Conservation (phyloP, 306 rosid species). For the Spatholobus suberectus region DNA sequence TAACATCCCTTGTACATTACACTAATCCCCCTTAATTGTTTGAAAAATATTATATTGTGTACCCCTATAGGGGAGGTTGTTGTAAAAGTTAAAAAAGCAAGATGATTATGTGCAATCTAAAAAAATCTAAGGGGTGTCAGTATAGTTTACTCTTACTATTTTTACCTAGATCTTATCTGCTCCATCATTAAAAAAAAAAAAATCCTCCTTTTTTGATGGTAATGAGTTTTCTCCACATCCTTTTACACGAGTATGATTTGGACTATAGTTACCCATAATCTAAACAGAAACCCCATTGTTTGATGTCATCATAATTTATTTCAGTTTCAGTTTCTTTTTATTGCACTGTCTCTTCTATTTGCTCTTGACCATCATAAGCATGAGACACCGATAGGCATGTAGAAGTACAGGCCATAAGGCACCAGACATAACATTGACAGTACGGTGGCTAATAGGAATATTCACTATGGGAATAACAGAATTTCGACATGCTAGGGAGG, state of each 20-base stretch:
- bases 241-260: background rate
- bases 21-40: too few relatives aligned
- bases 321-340: background rate
- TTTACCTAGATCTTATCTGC: background rate
- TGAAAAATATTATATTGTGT: too few relatives aligned
- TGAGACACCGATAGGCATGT: background rate
- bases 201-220: background rate
- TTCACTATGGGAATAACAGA: background rate
- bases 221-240: background rate
- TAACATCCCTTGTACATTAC: too few relatives aligned
- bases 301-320: slow-evolving; percentile 7
- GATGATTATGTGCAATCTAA: too few relatives aligned
- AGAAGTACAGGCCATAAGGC: background rate
- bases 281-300: background rate
- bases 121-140: too few relatives aligned
- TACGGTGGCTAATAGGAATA: background rate
- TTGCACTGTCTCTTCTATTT: background rate
- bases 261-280: background rate
- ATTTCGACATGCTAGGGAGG: background rate
- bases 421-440: background rate
- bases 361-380: background rate
- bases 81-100: too few relatives aligned
- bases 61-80: too few relatives aligned
- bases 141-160: too few relatives aligned
- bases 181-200: background rate